Evolutionary conservation across 148 eudicot species (phyloP).

Genomic region (Vaccinium vitisidaea): DNA sequence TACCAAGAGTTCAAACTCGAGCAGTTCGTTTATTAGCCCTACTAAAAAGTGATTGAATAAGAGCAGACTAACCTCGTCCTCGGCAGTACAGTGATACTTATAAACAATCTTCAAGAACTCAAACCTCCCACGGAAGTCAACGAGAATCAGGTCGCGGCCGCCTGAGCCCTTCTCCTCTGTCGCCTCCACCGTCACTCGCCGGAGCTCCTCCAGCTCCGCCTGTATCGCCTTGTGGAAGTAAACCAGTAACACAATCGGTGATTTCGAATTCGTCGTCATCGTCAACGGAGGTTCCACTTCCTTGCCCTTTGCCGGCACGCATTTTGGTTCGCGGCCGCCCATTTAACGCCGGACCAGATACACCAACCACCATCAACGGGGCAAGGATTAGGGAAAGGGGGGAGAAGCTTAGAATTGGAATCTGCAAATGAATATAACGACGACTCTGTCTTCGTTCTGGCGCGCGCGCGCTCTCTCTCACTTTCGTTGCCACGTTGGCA

Average conservation of each 20-base stretch:
- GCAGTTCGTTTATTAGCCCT: too few species aligned
- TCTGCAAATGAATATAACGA: conserved; percentile 18
- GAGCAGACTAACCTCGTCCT: conserved; percentile 60
- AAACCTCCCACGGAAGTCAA: conserved; percentile 48
- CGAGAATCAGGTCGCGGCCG: conserved; percentile 27
- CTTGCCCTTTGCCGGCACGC: conserved; percentile 17
- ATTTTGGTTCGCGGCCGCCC: conserved; percentile 33
- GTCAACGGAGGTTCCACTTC: background rate
- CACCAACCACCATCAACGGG: conserved; percentile 28
- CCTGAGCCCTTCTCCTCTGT: conserved; percentile 25
- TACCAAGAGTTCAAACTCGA: too few species aligned
- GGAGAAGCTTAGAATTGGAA: conserved; percentile 35
- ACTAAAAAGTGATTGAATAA: too few species aligned
- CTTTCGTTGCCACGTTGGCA: conserved; percentile 18
- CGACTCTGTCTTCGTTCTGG: conserved; percentile 8
- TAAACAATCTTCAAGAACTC: conserved; percentile 73
- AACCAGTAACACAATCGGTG: conserved; percentile 58
- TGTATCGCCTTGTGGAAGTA: conserved; percentile 60
- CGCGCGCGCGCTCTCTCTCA: background rate
- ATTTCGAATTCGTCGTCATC: conserved; percentile 32
- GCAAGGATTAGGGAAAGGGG: conserved; percentile 20
- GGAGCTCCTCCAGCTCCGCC: conserved; percentile 54
- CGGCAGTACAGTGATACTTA: conserved; percentile 68
- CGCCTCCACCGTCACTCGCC: conserved; percentile 35
- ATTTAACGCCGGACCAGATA: conserved; percentile 23